Conservation (phyloP, 345 rosid genomes). For the Anastatica hierochuntica region DNA sequence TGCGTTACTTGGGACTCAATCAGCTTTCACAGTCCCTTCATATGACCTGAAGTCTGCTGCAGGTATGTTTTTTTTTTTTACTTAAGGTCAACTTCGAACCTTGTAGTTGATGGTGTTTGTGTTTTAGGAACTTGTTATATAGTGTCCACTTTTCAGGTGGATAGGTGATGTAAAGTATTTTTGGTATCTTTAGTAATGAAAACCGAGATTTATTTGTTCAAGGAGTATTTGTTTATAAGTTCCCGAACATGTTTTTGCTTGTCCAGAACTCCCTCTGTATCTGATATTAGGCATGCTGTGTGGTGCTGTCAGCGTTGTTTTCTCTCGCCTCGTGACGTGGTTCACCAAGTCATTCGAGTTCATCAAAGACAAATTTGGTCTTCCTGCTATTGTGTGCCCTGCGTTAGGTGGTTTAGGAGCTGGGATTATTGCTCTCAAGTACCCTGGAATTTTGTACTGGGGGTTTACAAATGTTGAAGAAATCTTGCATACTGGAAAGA, state of each 20-base stretch:
- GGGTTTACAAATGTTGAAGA: slow-evolving; percentile 99
- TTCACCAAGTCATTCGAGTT: slow-evolving; percentile 64
- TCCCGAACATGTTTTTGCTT: slow-evolving; percentile 8
- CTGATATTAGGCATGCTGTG: slow-evolving; percentile 96
- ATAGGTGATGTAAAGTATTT: background rate
- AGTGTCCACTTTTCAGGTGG: slow-evolving; percentile 3
- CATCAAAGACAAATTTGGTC: slow-evolving; percentile 70
- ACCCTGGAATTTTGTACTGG: slow-evolving; percentile 96
- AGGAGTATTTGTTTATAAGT: background rate
- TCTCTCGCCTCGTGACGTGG: slow-evolving; percentile 79
- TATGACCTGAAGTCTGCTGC: slow-evolving; percentile 98
- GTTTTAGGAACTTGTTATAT: background rate
- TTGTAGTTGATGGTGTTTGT: too few species aligned
- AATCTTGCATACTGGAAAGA: slow-evolving; percentile 90
- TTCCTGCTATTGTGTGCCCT: slow-evolving; percentile 87
- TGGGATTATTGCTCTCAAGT: slow-evolving; percentile 89
- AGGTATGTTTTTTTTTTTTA: slow-evolving; percentile 31
- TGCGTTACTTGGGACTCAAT: slow-evolving; percentile 76
- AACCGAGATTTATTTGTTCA: background rate
- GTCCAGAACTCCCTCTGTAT: slow-evolving; percentile 85
- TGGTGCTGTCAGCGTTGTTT: slow-evolving; percentile 88
- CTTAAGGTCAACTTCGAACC: too few species aligned
- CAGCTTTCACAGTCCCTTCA: slow-evolving; percentile 86
- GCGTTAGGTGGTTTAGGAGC: slow-evolving; percentile 98
- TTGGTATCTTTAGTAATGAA: background rate